A percentile compares a stretch with the other conserved stretches of the same genome.
phyloP scores from a whole-genome alignment of 1,284 basidiomycete genomes.

The Apiotrichum sp. region DNA sequence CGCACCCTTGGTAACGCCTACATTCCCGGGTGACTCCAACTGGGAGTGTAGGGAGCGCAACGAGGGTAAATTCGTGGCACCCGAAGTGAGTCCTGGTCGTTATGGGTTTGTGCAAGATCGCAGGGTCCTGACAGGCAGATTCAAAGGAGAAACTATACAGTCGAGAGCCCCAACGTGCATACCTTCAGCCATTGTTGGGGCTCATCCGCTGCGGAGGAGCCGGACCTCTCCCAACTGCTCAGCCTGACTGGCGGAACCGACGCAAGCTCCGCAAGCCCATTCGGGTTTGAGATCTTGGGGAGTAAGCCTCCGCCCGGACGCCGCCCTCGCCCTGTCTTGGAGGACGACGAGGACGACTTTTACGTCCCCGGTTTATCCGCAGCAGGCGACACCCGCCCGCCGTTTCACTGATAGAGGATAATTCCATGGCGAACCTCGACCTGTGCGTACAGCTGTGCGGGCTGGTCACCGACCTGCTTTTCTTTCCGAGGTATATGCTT shows the following conservation, averaged over 20 bases:
- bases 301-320: neutral
- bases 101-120: no score
- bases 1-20: neutral
- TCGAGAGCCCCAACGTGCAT: neutral
- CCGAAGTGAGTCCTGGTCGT: neutral
- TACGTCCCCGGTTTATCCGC: neutral
- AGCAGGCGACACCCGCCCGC: no score
- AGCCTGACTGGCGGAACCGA: neutral
- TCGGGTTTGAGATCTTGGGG: neutral
- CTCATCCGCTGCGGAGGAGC: neutral
- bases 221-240: neutral
- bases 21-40: neutral
- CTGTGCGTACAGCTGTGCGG: no score
- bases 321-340: neutral
- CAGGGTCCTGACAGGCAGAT: no score
- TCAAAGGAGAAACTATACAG: neutral
- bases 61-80: neutral
- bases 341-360: slow-evolving; percentile 1
- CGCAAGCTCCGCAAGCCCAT: neutral
- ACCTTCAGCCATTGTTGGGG: neutral
- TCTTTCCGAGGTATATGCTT: no score
- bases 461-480: no score
- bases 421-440: no score
- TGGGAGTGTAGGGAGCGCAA: neutral
- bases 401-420: no score